Base-by-base conservation (phyloP, 2,329 filamentous ascomycete genomes). In the Ceratocystis ficicola region DNA sequence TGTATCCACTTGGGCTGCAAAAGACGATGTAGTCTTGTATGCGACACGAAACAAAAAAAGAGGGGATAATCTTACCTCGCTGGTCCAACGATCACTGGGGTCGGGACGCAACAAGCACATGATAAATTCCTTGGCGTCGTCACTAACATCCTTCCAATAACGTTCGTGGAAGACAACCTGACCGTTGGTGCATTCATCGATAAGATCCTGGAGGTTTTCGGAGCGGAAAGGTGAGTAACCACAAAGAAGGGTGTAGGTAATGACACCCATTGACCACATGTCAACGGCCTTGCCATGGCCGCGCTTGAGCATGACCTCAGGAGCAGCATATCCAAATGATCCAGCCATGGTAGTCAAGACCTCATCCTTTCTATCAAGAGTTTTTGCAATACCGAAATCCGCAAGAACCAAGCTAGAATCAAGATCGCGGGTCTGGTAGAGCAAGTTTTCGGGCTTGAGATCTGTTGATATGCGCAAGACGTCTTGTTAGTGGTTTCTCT, bases 231-330 rank as follows among this genome's bases (percentile, higher is more conserved):
- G 94, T 57, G 93, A 96, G 79, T 99, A 99, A 71, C 94, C 94
- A 74, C 95, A 99, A 63, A 99, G 88, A 32, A 99, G 82, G 17
- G 94, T 99, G 77, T 99, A 99, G 52, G 94, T 97, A 73, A 99
- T 99, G 72, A 99, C 94, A 69, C 94, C 94, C 77, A 99, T 83
- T 2, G 94, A 97, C 94, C 94, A 99, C 90, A 99, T 96, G 74
- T 99, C 94, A 44, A 97, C 94, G 3, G 94, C 90, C 77, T 97
- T 99, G 74, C 94, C 94, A 75, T 99, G 95, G 22, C 94, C 94
- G 73, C 90, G 86, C 81, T 96, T 96, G 70, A 96, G 81, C 94
- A 99, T 99, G 68, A 99, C 92, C 76, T 99, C 94, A 7, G 94
- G 94, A 1, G 94, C 94, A 22, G 94, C 94, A 73, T 99, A 99